A percentile compares a stretch with the other conserved stretches of the same genome.
Conservation (phyloP, 768 basidiomycete genomes). For the Tylopilus sp. region DNA sequence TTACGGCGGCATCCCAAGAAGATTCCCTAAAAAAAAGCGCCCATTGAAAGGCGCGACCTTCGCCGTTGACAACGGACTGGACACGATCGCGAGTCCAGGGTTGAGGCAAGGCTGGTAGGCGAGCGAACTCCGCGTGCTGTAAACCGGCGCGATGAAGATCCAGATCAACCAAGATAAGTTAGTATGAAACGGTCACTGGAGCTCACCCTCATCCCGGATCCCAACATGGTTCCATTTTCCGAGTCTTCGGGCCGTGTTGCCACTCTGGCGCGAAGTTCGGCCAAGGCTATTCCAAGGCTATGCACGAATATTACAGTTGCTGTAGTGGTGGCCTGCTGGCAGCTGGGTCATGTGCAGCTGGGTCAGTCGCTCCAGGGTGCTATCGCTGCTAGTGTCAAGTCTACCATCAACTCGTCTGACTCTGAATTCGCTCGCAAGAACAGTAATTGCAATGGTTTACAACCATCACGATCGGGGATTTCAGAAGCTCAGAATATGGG, state of each 20-base stretch:
- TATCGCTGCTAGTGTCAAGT: too few relatives aligned
- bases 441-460: too few relatives aligned
- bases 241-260: not conserved
- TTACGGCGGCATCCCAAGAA: slow-evolving; percentile 22
- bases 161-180: not conserved
- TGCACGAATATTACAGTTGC: not conserved
- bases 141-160: not conserved
- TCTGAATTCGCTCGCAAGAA: too few relatives aligned
- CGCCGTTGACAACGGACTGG: slow-evolving; percentile 16
- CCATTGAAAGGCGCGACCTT: not conserved
- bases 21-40: slow-evolving; percentile 11
- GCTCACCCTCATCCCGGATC: not conserved
- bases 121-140: slow-evolving; percentile 11
- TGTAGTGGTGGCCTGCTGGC: not conserved
- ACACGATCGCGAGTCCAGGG: slow-evolving; percentile 1
- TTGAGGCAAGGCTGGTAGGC: not conserved
- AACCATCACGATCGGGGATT: too few relatives aligned
- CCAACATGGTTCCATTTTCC: not conserved
- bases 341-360: not conserved
- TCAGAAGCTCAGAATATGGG: too few relatives aligned
- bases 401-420: too few relatives aligned
- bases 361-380: too few relatives aligned
- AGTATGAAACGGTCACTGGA: slow-evolving; percentile 9
- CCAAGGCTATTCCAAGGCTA: not conserved
- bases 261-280: not conserved